Base-by-base conservation (phyloP, 2,329 filamentous ascomycete genomes). In the Aspergillus quadricinctus region DNA sequence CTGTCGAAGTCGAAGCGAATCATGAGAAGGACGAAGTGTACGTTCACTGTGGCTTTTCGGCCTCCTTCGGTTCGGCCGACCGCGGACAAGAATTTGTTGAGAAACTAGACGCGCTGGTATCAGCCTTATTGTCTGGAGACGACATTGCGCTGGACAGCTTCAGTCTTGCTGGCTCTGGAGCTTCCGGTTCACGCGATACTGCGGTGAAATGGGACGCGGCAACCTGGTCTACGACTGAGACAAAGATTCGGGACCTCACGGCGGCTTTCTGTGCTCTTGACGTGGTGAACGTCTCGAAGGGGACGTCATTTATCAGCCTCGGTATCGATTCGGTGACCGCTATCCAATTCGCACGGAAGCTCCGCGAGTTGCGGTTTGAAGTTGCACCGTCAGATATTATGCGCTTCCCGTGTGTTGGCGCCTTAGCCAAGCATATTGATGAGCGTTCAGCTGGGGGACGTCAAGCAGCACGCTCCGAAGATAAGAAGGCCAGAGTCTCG, bases 311-410 rank as follows among this genome's bases (percentile, higher is more conserved):
- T 53, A 58, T 72, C 7, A 64, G 65, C 31, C 61, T 71, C 2
- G 69, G 69, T 4, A 66, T 72, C 37, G 69, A 72, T 53, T 72
- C 69, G 0, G 66, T 72, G 19, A 68, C 64, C 3, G 67, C 70
- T 7, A 72, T 72, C 29, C 66, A 67, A 23, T 72, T 73, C 50
- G 65, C 71, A 6, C 63, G 65, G 37, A 63, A 64, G 29, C 61
- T 74, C 0, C 69, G 72, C 6, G 61, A 69, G 29, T 25, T 54
- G 3, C 64, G 62, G 1, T 49, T 73, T 28, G 52, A 60, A 8
- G 64, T 66, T n/a, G 69, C 71, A 1, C 72, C 71, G 7, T 66
- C 72, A 7, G 71, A 73, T 56, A 62, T 74, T 3, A 69, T 75
- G 63, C 66, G 70, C 6, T 67, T 68, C 53, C 62, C 70, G 7